These are phyloP conservation scores for Candida pseudoglaebosa DNA, from an alignment of 805 yeast species.

Conservation along the genomic window DNA sequence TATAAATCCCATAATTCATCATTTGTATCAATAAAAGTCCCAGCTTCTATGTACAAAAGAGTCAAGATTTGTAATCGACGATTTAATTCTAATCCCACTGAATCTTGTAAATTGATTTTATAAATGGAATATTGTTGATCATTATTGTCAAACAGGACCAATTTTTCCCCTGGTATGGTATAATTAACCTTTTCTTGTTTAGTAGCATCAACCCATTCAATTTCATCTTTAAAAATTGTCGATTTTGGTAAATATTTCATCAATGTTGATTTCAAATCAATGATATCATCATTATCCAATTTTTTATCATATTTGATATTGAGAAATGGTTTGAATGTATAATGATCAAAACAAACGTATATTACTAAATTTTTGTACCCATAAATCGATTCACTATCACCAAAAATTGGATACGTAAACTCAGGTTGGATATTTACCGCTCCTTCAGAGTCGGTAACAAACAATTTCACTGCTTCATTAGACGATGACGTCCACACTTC, in stretches of 20 bases:
- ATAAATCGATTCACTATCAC: slow-evolving; percentile 83
- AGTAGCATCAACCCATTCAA: slow-evolving; percentile 58
- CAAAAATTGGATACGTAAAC: slow-evolving; percentile 91
- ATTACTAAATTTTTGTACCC: slow-evolving; percentile 75
- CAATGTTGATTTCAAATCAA: slow-evolving; percentile 56
- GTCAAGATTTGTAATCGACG: slow-evolving; percentile 74
- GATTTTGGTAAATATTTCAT: slow-evolving; percentile 58
- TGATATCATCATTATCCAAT: slow-evolving; percentile 45
- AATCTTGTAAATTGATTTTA: slow-evolving; percentile 42
- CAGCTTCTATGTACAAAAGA: slow-evolving; percentile 87
- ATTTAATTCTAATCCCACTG: slow-evolving; percentile 50
- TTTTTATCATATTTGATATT: slow-evolving; percentile 54
- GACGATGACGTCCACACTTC: slow-evolving; percentile 75
- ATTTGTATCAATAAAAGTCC: slow-evolving; percentile 72
- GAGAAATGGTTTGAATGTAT: slow-evolving; percentile 69
- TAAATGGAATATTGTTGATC: slow-evolving; percentile 44
- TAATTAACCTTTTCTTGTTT: slow-evolving; percentile 44
- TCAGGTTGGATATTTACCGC: slow-evolving; percentile 62
- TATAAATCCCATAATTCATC: slow-evolving; percentile 84
- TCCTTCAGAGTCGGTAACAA: slow-evolving; percentile 51
- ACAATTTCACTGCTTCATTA: slow-evolving; percentile 61
- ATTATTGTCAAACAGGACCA: slow-evolving; percentile 9
- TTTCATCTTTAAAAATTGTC: slow-evolving; percentile 60
- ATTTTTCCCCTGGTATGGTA: slow-evolving; percentile 37
- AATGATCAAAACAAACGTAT: slow-evolving; percentile 65